Base-by-base conservation (phyloP, 23 red algal genomes). In the Porphyridium purpureum region DNA sequence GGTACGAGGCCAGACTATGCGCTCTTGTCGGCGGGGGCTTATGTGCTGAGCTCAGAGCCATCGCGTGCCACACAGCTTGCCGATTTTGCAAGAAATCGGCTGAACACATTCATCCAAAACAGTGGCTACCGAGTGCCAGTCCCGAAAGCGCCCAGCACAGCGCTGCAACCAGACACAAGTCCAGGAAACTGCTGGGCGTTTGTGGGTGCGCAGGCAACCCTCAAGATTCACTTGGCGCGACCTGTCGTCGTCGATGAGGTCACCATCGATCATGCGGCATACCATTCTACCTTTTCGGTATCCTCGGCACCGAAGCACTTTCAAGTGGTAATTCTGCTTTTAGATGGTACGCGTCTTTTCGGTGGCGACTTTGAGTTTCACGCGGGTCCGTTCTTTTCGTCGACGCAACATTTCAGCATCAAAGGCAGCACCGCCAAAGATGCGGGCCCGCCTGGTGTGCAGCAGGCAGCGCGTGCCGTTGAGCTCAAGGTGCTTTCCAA, bases 141-240 rank as follows among this genome's bases (percentile, higher is more conserved):
- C n/a, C n/a, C n/a, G n/a, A n/a, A n/a, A n/a, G n/a, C n/a, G n/a
- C n/a, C n/a, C n/a, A n/a, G n/a, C n/a, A n/a, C n/a, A n/a, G n/a
- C 17, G 38, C 38, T 17, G 11, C 38, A 60, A 29, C 77, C 77
- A 5, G 77, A 70, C 47, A 55, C 72, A 34, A 22, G 50, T 6
- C 77, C 68, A 2, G 77, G 77, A 9, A 72, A 64, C 29, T 83
- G 77, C 50, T 83, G 77, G 77, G 50, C 67, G 5, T 83, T 83
- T 55, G 54, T 47, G 0, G 77, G 77, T 0, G 63, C 55, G 11
- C 52, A 31, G 14, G 68, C 52, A 1, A 52, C 29, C n/a, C 26
- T 83, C 46, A 83, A 54, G n/a, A 62, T 83, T 24, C 77, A 55
- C 26, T 49, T 83, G 4, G 64, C 66, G 1, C 34, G 57, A 4